Conservation (phyloP, 179 eudicot species). For the Vitellaria paradoxa region DNA sequence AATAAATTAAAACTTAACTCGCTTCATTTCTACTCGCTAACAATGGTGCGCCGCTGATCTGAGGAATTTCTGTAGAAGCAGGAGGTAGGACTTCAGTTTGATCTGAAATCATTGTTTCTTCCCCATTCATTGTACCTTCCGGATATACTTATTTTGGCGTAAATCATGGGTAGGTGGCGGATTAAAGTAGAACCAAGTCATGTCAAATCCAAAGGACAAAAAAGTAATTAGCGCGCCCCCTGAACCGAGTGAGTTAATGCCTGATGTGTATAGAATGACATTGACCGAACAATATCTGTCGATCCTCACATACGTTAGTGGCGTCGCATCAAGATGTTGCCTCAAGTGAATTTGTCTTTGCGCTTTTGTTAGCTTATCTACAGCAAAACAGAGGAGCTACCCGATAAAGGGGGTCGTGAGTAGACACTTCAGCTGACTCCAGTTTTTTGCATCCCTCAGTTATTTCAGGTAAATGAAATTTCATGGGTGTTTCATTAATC, state of each 20-base stretch:
- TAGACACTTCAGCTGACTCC: neutral
- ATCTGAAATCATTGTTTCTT: too few species aligned
- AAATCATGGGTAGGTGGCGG: too few species aligned
- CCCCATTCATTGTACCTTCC: too few species aligned
- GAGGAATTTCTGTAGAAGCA: too few species aligned
- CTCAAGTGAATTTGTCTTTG: neutral
- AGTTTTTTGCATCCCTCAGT: neutral
- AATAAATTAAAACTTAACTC: too few species aligned
- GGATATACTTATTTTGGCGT: too few species aligned
- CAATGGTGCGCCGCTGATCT: too few species aligned
- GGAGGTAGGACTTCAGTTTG: too few species aligned
- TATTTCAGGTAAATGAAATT: neutral
- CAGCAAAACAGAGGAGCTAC: neutral
- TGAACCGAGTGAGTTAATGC: neutral
- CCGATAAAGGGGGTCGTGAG: neutral
- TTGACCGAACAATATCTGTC: neutral
- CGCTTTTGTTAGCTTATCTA: neutral
- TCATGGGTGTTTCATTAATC: neutral
- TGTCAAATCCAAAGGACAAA: too few species aligned
- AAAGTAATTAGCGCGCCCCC: neutral
- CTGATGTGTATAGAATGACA: neutral
- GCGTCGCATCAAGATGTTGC: neutral
- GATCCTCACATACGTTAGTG: neutral
- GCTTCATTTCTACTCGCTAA: too few species aligned
- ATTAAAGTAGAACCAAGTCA: too few species aligned